A percentile compares a stretch with the other conserved stretches of the same genome.
These are phyloP conservation scores for slime mould (Dictyostelium discoideum) DNA, from an alignment of 78 protist species.

Conservation along the genomic window dicty_2.7 NC_007088.5:3987501-3988000, in stretches of 20 bases:
- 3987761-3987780: neutral
- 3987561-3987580: slow-evolving; percentile 22
- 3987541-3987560: slow-evolving; percentile 23
- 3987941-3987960: neutral
- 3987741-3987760: slow-evolving; percentile 15
- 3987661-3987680: neutral
- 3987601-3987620: neutral
- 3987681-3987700: neutral
- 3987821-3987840: neutral
- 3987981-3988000: neutral
- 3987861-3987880: neutral
- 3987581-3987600: neutral
- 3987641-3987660: neutral
- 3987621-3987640: neutral
- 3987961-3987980: too few species aligned
- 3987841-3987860: neutral
- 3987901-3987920: too few species aligned
- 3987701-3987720: neutral
- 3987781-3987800: neutral
- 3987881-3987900: neutral
- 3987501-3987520: neutral
- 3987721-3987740: neutral
- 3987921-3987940: neutral
- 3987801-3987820: slow-evolving; percentile 9
- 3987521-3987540: neutral